Evolutionary conservation across 2,329 filamentous ascomycete genomes (phyloP).

Genomic region (Bipolaris cookei): DNA sequence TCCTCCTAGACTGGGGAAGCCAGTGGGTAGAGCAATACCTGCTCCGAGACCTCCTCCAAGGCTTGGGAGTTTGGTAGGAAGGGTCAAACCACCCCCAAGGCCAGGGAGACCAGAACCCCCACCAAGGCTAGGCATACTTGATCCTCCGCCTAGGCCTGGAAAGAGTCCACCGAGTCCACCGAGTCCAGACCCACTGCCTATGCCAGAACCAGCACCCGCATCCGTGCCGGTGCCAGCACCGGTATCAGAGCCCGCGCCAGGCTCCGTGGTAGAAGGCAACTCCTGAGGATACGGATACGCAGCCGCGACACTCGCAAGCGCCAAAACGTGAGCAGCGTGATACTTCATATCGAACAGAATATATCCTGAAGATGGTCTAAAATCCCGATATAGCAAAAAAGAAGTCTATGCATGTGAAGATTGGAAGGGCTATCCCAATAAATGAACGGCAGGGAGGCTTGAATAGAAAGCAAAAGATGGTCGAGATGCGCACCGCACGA

Average conservation of each 20-base stretch:
- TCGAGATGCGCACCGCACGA: slow-evolving; percentile 28
- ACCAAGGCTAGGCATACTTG: background rate
- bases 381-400: background rate
- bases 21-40: too few relatives aligned
- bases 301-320: slow-evolving; percentile 29
- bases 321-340: slow-evolving; percentile 23
- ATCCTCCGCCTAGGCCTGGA: slow-evolving; percentile 3
- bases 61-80: background rate
- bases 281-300: slow-evolving; percentile 33
- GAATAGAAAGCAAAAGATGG: slow-evolving; percentile 11
- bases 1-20: background rate
- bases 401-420: background rate
- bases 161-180: background rate
- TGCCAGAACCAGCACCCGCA: background rate
- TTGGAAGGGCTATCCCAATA: too few relatives aligned
- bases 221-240: background rate
- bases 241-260: slow-evolving; percentile 1
- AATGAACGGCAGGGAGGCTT: too few relatives aligned
- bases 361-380: background rate
- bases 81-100: background rate
- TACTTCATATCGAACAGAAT: slow-evolving; percentile 34
- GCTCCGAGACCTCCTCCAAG: background rate
- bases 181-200: background rate
- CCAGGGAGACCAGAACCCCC: background rate
- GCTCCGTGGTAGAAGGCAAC: slow-evolving; percentile 17